Evolutionary conservation across 306 rosid species (phyloP).

Genomic region (Rosa lucieae): DNA sequence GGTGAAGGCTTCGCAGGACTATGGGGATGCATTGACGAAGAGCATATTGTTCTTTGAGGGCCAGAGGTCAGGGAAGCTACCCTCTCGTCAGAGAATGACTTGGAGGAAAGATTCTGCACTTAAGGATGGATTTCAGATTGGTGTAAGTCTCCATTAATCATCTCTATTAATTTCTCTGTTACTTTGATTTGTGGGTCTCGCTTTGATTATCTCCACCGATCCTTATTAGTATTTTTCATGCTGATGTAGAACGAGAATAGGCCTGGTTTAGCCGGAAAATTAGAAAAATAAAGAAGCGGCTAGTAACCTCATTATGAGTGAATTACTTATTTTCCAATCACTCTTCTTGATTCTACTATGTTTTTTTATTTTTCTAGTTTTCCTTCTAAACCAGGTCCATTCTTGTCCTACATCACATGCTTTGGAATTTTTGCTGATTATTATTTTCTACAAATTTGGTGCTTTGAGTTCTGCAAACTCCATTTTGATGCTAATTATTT

Average conservation of each 20-base stretch:
- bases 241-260: background rate
- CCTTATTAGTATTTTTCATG: background rate
- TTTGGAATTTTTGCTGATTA: background rate
- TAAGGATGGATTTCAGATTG: conserved; percentile 38
- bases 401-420: background rate
- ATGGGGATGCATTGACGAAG: conserved; percentile 50
- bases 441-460: background rate
- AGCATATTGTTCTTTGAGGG: conserved; percentile 62
- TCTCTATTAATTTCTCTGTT: background rate
- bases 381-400: too few relatives aligned
- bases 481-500: background rate
- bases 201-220: background rate
- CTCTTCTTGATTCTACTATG: too few relatives aligned
- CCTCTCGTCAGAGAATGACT: conserved; percentile 45
- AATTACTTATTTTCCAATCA: too few relatives aligned
- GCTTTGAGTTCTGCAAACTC: background rate
- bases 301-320: too few relatives aligned
- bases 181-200: background rate
- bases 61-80: conserved; percentile 55
- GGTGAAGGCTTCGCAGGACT: conserved; percentile 29
- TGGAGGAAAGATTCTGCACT: conserved; percentile 59
- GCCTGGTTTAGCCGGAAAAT: too few relatives aligned
- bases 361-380: too few relatives aligned
- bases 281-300: too few relatives aligned
- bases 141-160: background rate